Conservation (phyloP, 352 stramenopile species). For the Pythium sukuiense region DNA sequence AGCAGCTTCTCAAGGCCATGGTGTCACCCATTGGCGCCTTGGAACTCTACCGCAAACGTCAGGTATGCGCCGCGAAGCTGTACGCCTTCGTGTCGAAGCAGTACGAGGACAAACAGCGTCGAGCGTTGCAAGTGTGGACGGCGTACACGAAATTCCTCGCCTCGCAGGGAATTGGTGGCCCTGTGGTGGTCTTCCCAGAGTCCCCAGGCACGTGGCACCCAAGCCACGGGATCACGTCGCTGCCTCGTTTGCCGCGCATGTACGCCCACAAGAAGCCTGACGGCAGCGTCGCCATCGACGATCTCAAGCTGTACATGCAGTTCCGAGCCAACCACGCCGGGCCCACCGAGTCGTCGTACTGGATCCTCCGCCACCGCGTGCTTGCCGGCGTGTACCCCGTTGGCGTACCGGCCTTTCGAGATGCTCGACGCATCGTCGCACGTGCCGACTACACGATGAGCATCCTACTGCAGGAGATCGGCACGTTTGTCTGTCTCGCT, state of each 20-base stretch:
- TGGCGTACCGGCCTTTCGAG: constrained; percentile 39
- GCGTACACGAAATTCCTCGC: constrained; percentile 1
- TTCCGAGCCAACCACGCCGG: constrained; percentile 67
- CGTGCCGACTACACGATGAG: constrained; percentile 55
- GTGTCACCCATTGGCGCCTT: constrained; percentile 39
- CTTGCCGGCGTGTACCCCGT: constrained; percentile 58
- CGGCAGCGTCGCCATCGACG: constrained; percentile 52
- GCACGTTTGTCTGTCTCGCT: constrained; percentile 67
- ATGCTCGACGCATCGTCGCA: constrained; percentile 45
- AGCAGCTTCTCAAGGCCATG: constrained; percentile 1
- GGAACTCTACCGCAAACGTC: constrained; percentile 43
- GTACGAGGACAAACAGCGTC: constrained; percentile 29
- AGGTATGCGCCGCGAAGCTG: constrained; percentile 45
- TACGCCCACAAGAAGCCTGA: constrained; percentile 35
- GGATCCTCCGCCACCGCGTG: constrained; percentile 58
- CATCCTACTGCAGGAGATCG: constrained; percentile 63
- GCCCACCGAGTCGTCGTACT: constrained; percentile 70
- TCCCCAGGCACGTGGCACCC: constrained; percentile 50
- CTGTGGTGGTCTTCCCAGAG: constrained; percentile 8
- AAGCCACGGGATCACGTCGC: constrained; percentile 54
- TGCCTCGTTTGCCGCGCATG: constrained; percentile 52
- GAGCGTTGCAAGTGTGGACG: constrained; percentile 34
- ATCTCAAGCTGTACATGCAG: constrained; percentile 56
- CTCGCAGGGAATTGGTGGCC: not conserved
- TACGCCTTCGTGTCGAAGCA: constrained; percentile 42